Conservation (phyloP, 2,329 filamentous ascomycete species). For the Talaromyces verruculosus region DNA sequence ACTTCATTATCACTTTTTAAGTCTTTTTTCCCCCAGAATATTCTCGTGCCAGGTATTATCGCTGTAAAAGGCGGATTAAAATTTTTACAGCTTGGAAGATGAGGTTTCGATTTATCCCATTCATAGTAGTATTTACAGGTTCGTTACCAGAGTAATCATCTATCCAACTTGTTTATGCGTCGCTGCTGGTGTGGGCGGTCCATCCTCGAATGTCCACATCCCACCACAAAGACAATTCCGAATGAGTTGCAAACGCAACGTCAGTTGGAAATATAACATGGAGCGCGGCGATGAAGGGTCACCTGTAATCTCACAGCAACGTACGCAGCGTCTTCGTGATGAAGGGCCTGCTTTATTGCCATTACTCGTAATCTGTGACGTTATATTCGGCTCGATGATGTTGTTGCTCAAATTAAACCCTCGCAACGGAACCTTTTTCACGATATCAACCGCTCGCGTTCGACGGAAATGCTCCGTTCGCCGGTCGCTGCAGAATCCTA, state of each 20-base stretch:
- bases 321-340: conserved; percentile 54
- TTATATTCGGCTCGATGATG: background rate
- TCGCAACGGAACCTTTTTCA: conserved; percentile 50
- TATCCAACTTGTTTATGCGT: conserved; percentile 28
- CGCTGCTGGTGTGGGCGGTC: conserved; percentile 26
- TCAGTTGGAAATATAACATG: conserved; percentile 37
- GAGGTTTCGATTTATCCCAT: background rate
- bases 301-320: conserved; percentile 67
- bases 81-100: background rate
- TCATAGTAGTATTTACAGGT: conserved; percentile 2
- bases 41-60: background rate
- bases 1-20: background rate
- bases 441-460: conserved; percentile 59
- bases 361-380: background rate
- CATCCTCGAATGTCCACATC: conserved; percentile 40
- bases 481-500: conserved; percentile 64
- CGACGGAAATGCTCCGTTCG: conserved; percentile 60
- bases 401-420: conserved; percentile 22
- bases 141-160: background rate
- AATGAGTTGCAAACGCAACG: conserved; percentile 39
- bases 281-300: conserved; percentile 50
- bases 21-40: no score
- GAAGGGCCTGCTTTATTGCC: conserved; percentile 12
- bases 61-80: background rate
- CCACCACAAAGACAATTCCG: conserved; percentile 44